phyloP scores from a whole-genome alignment of 179 eudicot species.

The Nepenthes alata region DNA sequence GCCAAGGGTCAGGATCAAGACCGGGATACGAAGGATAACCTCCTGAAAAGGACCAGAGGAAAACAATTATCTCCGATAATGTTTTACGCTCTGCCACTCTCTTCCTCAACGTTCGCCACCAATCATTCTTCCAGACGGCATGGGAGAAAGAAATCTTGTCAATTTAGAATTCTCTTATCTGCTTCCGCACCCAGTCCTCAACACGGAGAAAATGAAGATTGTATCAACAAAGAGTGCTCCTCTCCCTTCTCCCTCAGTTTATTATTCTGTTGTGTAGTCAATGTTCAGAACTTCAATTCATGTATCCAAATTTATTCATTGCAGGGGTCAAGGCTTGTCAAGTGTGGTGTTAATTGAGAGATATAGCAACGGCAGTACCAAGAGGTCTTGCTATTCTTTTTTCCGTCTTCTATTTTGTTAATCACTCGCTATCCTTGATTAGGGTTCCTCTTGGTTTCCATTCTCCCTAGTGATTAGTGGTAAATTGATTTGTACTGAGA shows the following conservation, averaged over 20 bases:
- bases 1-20: too few relatives aligned
- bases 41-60: too few relatives aligned
- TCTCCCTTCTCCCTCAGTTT: neutral
- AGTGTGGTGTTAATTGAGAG: conserved; percentile 54
- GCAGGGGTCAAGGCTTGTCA: conserved; percentile 27
- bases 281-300: conserved; percentile 2
- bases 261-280: too few relatives aligned
- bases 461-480: neutral
- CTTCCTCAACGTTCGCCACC: too few relatives aligned
- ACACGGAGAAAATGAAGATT: neutral
- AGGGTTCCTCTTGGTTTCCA: neutral
- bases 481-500: too few relatives aligned
- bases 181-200: conserved; percentile 10
- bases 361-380: conserved; percentile 57
- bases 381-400: conserved; percentile 34
- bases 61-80: too few relatives aligned
- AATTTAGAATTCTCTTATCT: conserved; percentile 6
- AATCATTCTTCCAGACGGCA: too few relatives aligned
- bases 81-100: too few relatives aligned
- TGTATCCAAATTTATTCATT: neutral
- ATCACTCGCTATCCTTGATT: neutral
- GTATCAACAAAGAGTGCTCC: conserved; percentile 6
- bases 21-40: too few relatives aligned
- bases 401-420: neutral
- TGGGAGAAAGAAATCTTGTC: too few relatives aligned